Base-by-base conservation (phyloP, 257 asterid species). In the Cruciata laevipes region DNA sequence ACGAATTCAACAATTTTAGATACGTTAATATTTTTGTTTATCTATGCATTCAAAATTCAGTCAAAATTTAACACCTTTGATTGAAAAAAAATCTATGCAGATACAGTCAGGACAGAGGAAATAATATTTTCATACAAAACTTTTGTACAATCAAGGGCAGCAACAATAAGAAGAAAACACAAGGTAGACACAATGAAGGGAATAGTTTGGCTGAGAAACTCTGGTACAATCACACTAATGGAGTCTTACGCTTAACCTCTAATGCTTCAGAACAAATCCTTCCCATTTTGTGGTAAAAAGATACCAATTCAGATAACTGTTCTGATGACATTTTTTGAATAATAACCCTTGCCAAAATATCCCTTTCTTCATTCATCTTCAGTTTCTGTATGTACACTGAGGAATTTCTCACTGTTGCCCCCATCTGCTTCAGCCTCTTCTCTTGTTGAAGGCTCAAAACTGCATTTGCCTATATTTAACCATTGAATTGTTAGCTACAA, bases 361-460 rank as follows among this genome's bases (percentile, higher is more conserved):
- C 93, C 56, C 79, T 79, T 37, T 80, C 87, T 52, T 81, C 87
- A n/a, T 79, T 83, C 80, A 76, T 35, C 63, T 77, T 77, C 85
- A 88, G 51, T 52, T 71, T 84, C 17, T 84, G 81, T 38, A 82
- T 33, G 72, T 80, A 88, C 0, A 74, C 75, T 2, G 83, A 74
- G 4, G 89, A 88, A 65, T 86, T 87, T 75, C 91, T 79, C 53
- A 84, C 90, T 0, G 96, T 90, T 38, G 96, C 96, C 0, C 97
- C 92, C 95, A 88, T 86, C 79, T 84, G 95, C 85, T 84, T 86
- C 56, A 88, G 68, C 73, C 96, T 81, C 1, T 70, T 82, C 62
- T 85, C 85, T 63, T 86, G 95, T 6, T 88, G 96, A 72, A 75
- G 32, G 74, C 92, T 88, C 80, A 86, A 47, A 10, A 87, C 88